Conservation (phyloP, 257 asterid genomes). For the Nicotiana benthamiana region DNA sequence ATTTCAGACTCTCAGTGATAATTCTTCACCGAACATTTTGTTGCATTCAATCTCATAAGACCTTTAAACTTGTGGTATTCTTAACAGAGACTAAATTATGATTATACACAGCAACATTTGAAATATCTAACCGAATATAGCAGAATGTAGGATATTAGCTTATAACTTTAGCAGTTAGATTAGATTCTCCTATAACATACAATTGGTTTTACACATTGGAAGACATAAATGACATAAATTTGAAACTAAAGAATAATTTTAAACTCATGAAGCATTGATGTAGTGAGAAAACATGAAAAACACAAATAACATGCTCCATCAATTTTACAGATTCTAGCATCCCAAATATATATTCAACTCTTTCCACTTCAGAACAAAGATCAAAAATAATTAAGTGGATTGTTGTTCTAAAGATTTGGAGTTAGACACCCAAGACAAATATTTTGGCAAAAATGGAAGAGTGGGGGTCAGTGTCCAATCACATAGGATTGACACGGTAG, state of each 20-base stretch:
- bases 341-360: background rate
- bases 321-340: background rate
- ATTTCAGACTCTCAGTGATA: background rate
- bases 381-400: background rate
- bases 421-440: background rate
- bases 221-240: background rate
- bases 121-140: background rate
- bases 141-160: background rate
- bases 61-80: background rate
- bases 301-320: background rate
- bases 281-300: background rate
- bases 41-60: background rate
- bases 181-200: background rate
- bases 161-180: background rate
- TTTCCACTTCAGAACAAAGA: background rate
- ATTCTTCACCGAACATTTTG: background rate
- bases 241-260: background rate
- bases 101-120: background rate
- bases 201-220: background rate
- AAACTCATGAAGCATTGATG: background rate
- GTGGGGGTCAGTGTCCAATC: background rate
- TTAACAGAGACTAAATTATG: background rate
- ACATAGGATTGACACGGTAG: background rate
- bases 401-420: background rate
- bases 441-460: background rate